Evolutionary conservation across 345 rosid species (phyloP), one percentile per base, ranked within the genome.

Genomic region (Melaleuca quinquenervia): DNA sequence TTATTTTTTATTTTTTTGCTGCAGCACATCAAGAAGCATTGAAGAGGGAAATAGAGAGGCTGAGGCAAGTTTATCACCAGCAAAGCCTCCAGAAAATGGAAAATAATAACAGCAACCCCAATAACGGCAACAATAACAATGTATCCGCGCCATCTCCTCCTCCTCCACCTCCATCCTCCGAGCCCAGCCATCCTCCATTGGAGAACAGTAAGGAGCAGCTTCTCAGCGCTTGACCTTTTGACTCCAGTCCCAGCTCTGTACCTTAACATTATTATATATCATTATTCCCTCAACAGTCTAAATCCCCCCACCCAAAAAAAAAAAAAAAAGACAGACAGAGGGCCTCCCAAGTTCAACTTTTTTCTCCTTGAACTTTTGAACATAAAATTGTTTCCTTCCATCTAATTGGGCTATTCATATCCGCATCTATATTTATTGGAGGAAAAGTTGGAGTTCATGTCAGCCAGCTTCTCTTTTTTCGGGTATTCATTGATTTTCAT

Each of bases 11-110:
- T 48, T 14, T 50, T 8, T 24, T 45, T 84, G 10, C 60, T 87
- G 89, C 92, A 96, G 98, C 98, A 82, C 98, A 94, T 88, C 96
- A 95, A 90, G 96, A 93, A 87, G 93, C 96, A 82, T 76, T 96
- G 90, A 96, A 93, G 93, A 93, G 94, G 91, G 98, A 96, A 90
- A 96, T 96, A 91, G 98, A 94, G 91, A 93, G 98, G 86, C 85
- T 96, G 88, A 90, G 94, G 91, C 96, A 94, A 88, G 93, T 95
- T 62, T 93, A 95, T 83, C 88, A 91, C 45, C 95, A 93, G 86
- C 95, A 93, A 78, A 93, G 87, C 90, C 88, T 91, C 50, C 88
- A 92, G 84, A 93, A 87, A 76, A 87, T 90, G 84, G 92, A 89
- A 9, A 90, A 85, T 74, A 87, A 51, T 50, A 55, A 41, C 9